Conservation (phyloP, 441 rosid species). For the Monsonia emarginata region DNA sequence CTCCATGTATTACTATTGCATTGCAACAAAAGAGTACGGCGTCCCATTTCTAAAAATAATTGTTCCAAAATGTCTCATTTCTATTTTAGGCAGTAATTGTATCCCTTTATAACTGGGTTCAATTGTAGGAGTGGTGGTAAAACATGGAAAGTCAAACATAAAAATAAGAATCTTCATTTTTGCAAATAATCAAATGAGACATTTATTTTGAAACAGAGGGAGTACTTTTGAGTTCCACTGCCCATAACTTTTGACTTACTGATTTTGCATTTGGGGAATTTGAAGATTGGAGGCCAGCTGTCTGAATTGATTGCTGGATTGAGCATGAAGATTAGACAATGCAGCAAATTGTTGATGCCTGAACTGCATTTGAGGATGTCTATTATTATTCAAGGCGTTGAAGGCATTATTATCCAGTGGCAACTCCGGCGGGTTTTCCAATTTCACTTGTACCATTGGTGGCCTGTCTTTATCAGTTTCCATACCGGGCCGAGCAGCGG, state of each 20-base stretch:
- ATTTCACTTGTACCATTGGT: conserved; percentile 63
- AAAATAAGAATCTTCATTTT: too few species aligned
- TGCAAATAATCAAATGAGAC: too few species aligned
- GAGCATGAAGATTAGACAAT: conserved; percentile 45
- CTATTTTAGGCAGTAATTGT: too few species aligned
- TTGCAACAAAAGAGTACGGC: too few species aligned
- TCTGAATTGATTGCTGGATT: conserved; percentile 55
- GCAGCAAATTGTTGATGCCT: conserved; percentile 60
- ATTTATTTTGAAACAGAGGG: too few species aligned
- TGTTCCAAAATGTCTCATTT: too few species aligned
- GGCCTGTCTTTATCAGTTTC: conserved; percentile 57
- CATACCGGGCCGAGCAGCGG: conserved; percentile 47
- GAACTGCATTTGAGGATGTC: conserved; percentile 50
- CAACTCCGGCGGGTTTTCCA: conserved; percentile 57
- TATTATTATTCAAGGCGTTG: conserved; percentile 34
- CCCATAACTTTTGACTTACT: conserved; percentile 42
- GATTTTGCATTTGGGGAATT: conserved; percentile 60
- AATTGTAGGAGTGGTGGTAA: too few species aligned
- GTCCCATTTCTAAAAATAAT: too few species aligned
- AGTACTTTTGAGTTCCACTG: not conserved
- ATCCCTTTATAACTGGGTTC: too few species aligned
- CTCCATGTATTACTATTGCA: too few species aligned
- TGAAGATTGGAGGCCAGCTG: conserved; percentile 55
- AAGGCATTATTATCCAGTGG: conserved; percentile 50
- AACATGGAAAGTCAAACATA: too few species aligned